Conservation (phyloP, 176 grass and related monocot species). For the Puccinellia tenuiflora region DNA sequence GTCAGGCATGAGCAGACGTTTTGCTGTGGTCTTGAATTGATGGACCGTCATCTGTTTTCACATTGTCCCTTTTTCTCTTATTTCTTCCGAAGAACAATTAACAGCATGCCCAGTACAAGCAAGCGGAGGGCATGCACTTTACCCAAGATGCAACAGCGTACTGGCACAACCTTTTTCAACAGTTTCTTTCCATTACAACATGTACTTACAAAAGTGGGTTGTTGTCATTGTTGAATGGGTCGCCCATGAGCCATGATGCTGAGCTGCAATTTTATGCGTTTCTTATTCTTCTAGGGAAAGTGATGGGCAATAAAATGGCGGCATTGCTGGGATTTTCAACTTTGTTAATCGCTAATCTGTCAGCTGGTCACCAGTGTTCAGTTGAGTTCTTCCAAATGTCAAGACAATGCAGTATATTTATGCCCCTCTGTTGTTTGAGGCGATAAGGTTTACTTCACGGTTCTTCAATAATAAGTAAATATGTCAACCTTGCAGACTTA, state of each 20-base stretch:
- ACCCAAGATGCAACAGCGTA: background rate
- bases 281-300: background rate
- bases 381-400: background rate
- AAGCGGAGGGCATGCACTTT: background rate
- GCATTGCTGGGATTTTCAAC: background rate
- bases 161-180: background rate
- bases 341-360: background rate
- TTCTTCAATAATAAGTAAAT: background rate
- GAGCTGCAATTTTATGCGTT: background rate
- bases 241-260: background rate
- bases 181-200: background rate
- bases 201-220: background rate
- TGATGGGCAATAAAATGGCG: background rate
- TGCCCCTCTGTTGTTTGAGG: background rate
- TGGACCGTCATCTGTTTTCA: background rate
- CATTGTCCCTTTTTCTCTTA: background rate
- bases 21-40: background rate
- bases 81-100: constrained; percentile 8
- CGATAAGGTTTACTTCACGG: background rate
- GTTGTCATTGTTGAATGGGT: background rate
- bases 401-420: background rate
- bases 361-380: background rate
- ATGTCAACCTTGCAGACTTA: background rate
- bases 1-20: background rate
- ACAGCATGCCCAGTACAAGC: background rate